Evolutionary conservation across 176 grass and related monocot species (phyloP).

Genomic region (Musa schizocarpa): DNA sequence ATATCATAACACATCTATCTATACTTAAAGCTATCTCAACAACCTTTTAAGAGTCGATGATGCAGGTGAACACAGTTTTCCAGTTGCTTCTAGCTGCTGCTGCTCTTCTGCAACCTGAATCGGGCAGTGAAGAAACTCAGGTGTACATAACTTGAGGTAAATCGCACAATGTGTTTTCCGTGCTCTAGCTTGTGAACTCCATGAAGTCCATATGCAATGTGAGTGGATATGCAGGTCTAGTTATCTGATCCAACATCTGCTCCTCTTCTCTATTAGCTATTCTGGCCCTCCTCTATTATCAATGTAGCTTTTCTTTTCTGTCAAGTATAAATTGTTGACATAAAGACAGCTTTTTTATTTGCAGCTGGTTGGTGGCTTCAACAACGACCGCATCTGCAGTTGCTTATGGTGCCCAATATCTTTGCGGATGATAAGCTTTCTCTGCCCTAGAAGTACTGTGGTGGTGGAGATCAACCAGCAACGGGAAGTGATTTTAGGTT

Average conservation of each 20-base stretch:
- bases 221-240: too few relatives aligned
- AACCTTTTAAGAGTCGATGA: constrained; percentile 13
- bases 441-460: not conserved
- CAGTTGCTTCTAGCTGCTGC: constrained; percentile 81
- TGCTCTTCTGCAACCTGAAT: constrained; percentile 89
- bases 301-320: too few relatives aligned
- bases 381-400: constrained; percentile 38
- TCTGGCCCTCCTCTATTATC: not conserved
- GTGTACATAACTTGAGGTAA: constrained; percentile 60
- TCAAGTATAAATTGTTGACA: too few relatives aligned
- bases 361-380: constrained; percentile 78
- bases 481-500: not conserved
- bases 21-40: not conserved
- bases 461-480: not conserved
- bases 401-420: constrained; percentile 67
- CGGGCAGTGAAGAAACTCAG: constrained; percentile 64
- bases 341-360: too few relatives aligned
- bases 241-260: too few relatives aligned
- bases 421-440: not conserved
- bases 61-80: constrained; percentile 82
- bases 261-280: not conserved
- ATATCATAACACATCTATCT: not conserved
- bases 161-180: not conserved
- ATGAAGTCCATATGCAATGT: not conserved
- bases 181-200: not conserved